These are phyloP conservation scores for Chrysoporthe deuterocubensis DNA, from an alignment of 2,329 filamentous ascomycete genomes.

Conservation along the genomic window DNA sequence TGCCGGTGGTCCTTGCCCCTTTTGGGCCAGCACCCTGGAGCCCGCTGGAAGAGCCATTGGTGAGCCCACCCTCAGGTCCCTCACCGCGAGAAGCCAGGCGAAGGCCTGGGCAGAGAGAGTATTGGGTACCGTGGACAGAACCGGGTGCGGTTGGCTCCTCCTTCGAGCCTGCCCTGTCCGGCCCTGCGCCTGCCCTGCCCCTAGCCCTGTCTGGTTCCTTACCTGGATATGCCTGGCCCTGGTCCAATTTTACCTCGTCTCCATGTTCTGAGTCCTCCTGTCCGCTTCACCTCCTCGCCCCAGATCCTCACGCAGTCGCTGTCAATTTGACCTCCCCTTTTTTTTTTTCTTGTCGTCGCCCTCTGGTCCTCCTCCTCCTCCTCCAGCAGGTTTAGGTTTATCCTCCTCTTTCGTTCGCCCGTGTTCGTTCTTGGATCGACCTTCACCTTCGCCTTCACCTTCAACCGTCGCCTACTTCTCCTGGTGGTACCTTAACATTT, in stretches of 20 bases:
- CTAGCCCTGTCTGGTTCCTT: conserved; percentile 3
- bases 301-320: conserved; percentile 8
- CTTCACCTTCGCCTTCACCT: conserved; percentile 31
- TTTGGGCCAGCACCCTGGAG: conserved; percentile 8
- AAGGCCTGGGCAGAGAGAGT: not conserved
- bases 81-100: not conserved
- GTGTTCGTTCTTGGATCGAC: conserved; percentile 36
- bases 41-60: not conserved
- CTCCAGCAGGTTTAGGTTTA: conserved; percentile 34
- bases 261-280: not conserved
- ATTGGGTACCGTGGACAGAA: not conserved
- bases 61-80: conserved; percentile 1
- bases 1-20: conserved; percentile 14
- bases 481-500: conserved; percentile 18
- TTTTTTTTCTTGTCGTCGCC: conserved; percentile 38
- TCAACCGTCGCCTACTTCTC: conserved; percentile 17
- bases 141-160: not conserved
- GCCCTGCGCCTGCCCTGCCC: not conserved
- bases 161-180: not conserved
- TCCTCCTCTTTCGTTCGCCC: conserved; percentile 33
- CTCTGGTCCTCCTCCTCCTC: conserved; percentile 39
- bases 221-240: conserved; percentile 10
- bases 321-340: conserved; percentile 36
- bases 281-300: conserved; percentile 13
- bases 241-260: conserved; percentile 14